These are phyloP conservation scores for Naganishia friedmannii DNA, from an alignment of 768 basidiomycete species.

Conservation along the genomic window DNA sequence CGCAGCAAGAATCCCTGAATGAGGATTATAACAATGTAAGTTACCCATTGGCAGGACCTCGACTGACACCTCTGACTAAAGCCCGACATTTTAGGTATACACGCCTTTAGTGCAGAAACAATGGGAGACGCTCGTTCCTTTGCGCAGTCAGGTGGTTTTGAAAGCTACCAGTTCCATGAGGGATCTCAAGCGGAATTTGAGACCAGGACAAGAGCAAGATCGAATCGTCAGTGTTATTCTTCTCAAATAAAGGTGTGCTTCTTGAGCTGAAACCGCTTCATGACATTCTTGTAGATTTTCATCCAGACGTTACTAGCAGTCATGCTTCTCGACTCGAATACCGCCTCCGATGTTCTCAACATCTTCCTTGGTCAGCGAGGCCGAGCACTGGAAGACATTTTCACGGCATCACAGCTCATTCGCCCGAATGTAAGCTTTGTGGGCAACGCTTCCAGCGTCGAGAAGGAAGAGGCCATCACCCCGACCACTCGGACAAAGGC, in stretches of 20 bases:
- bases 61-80: no score
- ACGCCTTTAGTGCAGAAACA: constrained; percentile 86
- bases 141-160: constrained; percentile 82
- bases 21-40: neutral
- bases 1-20: neutral
- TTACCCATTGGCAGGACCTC: no score
- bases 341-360: constrained; percentile 68
- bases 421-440: constrained; percentile 16
- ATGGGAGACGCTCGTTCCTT: constrained; percentile 85
- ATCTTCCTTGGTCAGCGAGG: constrained; percentile 65
- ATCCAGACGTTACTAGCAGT: constrained; percentile 78
- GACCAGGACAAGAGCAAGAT: constrained; percentile 8
- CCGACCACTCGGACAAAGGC: neutral
- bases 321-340: constrained; percentile 82
- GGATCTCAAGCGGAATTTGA: constrained; percentile 55
- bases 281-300: constrained; percentile 57
- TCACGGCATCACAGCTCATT: constrained; percentile 15
- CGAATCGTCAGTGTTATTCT: constrained; percentile 15
- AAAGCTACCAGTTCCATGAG: constrained; percentile 80
- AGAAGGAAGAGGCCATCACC: neutral
- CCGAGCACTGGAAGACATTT: constrained; percentile 42
- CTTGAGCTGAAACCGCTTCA: neutral
- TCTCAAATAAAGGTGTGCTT: constrained; percentile 15
- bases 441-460: constrained; percentile 5
- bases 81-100: constrained; percentile 60